These are phyloP conservation scores for Micractinium sp. DNA, from an alignment of 139 green algal species.

Conservation along the genomic window DNA sequence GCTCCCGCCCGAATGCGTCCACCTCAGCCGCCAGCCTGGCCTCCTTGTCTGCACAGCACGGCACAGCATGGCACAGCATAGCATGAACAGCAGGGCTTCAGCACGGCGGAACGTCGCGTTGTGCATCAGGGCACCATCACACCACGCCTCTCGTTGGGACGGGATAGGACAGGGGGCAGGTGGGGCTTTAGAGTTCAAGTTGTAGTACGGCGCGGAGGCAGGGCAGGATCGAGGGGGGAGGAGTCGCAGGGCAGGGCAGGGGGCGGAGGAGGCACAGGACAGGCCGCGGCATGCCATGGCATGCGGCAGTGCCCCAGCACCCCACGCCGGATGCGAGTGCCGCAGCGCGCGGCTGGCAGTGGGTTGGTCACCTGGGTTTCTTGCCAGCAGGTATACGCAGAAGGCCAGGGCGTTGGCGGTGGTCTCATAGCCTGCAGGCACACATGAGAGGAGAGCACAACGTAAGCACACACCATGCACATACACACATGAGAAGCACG, in stretches of 20 bases:
- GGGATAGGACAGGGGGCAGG: no score
- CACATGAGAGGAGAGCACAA: no score
- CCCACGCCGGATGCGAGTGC: no score
- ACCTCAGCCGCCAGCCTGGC: constrained; percentile 49
- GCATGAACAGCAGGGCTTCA: no score
- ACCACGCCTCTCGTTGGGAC: no score
- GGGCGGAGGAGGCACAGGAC: neutral
- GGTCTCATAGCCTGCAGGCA: neutral
- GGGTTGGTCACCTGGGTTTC: neutral
- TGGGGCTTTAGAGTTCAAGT: no score
- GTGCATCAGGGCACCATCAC: no score
- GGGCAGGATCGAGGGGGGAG: neutral
- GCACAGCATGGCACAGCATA: no score
- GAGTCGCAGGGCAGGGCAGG: neutral
- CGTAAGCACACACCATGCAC: neutral
- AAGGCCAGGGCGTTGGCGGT: neutral
- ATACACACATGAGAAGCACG: neutral
- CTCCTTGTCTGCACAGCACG: constrained; percentile 25
- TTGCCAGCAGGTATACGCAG: neutral
- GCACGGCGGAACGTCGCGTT: no score
- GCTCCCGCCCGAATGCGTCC: constrained; percentile 37
- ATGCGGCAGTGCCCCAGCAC: neutral
- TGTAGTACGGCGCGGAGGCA: no score
- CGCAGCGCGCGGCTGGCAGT: no score
- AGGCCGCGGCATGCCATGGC: neutral